Conservation (phyloP, 2,329 filamentous ascomycete species). For the Botrytis aclada region DNA sequence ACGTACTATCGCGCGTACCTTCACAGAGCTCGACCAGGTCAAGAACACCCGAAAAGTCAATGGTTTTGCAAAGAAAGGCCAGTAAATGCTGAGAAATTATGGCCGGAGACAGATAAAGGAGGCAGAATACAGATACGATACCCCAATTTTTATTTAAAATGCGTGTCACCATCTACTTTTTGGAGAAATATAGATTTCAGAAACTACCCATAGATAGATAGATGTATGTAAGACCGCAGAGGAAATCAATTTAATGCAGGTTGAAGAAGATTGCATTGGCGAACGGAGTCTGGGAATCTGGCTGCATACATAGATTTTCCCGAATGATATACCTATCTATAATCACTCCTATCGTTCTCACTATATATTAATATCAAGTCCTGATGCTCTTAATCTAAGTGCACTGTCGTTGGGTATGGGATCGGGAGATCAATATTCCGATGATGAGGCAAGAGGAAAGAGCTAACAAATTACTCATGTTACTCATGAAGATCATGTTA, state of each 20-base stretch:
- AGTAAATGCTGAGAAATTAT: neutral
- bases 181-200: neutral
- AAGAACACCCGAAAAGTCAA: constrained; percentile 15
- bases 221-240: neutral
- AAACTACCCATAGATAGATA: neutral
- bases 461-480: too few species aligned
- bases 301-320: neutral
- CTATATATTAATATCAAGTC: neutral
- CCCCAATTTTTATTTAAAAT: neutral
- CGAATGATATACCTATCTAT: neutral
- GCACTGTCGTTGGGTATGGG: neutral
- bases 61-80: constrained; percentile 6
- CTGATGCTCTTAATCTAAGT: neutral
- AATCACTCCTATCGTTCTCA: neutral
- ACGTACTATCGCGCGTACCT: constrained; percentile 38
- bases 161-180: neutral
- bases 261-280: neutral
- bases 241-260: neutral
- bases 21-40: constrained; percentile 37
- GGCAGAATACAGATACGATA: neutral
- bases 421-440: neutral
- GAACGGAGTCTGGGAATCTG: neutral
- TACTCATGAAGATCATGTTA: neutral
- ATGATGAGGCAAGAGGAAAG: neutral
- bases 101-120: neutral